These are phyloP conservation scores for Scedosporium apiospermum DNA, from an alignment of 2,329 filamentous ascomycete species.

Conservation along the genomic window DNA sequence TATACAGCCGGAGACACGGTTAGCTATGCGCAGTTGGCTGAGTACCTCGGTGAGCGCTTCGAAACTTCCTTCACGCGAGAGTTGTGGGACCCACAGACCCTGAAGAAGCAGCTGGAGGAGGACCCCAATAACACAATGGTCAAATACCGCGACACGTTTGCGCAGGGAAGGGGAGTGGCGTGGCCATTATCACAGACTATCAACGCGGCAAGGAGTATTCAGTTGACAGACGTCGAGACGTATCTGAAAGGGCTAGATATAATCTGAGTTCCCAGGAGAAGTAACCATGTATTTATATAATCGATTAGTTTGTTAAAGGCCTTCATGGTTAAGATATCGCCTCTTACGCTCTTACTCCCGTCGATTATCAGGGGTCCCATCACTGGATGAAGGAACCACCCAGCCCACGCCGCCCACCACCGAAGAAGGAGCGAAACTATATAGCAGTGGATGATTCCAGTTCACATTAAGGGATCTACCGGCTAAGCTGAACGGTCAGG, in stretches of 20 bases:
- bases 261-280: not conserved
- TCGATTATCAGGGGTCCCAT: too few relatives aligned
- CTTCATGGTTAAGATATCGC: too few relatives aligned
- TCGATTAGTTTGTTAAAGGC: too few relatives aligned
- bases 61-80: conserved; percentile 34
- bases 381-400: too few relatives aligned
- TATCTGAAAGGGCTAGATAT: conserved; percentile 21
- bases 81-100: conserved; percentile 34
- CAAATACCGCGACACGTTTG: conserved; percentile 56
- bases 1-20: conserved; percentile 55
- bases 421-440: too few relatives aligned
- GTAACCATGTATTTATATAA: too few relatives aligned
- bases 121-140: conserved; percentile 39
- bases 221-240: conserved; percentile 29
- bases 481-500: too few relatives aligned
- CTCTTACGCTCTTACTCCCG: too few relatives aligned
- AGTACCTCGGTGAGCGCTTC: conserved; percentile 36
- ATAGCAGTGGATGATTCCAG: too few relatives aligned
- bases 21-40: conserved; percentile 43
- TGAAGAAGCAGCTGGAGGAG: conserved; percentile 33
- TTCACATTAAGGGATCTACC: too few relatives aligned
- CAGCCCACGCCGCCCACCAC: too few relatives aligned
- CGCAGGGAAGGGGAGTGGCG: conserved; percentile 44
- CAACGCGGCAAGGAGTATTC: conserved; percentile 39
- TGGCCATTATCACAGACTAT: conserved; percentile 47